Conservation (phyloP, 805 yeast species). For the Metschnikowia baotianmanensis region DNA sequence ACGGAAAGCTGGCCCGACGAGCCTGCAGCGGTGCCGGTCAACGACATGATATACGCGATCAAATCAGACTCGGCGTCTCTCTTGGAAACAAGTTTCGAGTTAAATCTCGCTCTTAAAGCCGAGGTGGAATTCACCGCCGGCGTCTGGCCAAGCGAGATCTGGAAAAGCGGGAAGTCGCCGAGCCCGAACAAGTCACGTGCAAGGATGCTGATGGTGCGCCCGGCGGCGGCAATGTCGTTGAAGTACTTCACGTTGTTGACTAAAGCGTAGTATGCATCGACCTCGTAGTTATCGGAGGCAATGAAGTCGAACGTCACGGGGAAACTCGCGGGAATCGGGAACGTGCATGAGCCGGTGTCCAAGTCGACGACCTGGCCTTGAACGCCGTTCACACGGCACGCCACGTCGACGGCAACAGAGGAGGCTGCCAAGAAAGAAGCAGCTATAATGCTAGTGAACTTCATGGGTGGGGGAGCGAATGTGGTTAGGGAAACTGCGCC, state of each 20-base stretch:
- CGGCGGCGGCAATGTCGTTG: constrained; percentile 32
- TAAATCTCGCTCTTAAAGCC: constrained; percentile 38
- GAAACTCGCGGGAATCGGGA: constrained; percentile 30
- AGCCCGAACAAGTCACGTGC: constrained; percentile 28
- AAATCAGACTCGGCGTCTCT: constrained; percentile 32
- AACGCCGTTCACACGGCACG: constrained; percentile 36
- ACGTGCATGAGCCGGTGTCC: constrained; percentile 40
- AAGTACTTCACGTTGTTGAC: constrained; percentile 26
- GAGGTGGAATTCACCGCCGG: constrained; percentile 40
- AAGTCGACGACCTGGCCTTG: constrained; percentile 36
- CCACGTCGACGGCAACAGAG: constrained; percentile 34
- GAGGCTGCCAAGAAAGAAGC: constrained; percentile 21
- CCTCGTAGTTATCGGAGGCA: constrained; percentile 30
- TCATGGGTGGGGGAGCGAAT: constrained; percentile 18
- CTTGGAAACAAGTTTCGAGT: constrained; percentile 25
- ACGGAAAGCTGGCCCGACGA: constrained; percentile 16
- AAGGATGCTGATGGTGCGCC: constrained; percentile 32
- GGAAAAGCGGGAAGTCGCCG: constrained; percentile 26
- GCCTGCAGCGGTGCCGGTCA: constrained; percentile 25
- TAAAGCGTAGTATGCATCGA: constrained; percentile 35
- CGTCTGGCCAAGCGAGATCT: constrained; percentile 26
- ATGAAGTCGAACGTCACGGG: constrained; percentile 28
- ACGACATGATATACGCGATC: constrained; percentile 21
- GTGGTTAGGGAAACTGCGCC: too few relatives aligned
- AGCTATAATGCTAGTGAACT: constrained; percentile 22